phyloP scores from a whole-genome alignment of 2,329 filamentous ascomycete species.

The Mollisia scopiformis region DNA sequence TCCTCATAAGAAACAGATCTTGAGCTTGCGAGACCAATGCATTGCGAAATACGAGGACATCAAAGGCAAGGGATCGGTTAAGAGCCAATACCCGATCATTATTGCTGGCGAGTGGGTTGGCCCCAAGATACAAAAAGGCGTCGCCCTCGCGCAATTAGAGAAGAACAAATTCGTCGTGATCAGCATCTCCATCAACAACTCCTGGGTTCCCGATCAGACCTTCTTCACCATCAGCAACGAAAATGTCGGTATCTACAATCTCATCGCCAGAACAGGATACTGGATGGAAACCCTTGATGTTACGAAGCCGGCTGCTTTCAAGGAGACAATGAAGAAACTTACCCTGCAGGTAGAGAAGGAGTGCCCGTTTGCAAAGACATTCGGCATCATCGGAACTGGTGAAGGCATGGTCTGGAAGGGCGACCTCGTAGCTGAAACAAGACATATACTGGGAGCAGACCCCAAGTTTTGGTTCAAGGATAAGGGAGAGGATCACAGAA shows the following conservation, averaged over 20 bases:
- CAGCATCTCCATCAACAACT: constrained; percentile 22
- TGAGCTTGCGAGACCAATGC: constrained; percentile 11
- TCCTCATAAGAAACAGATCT: constrained; percentile 4
- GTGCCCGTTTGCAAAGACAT: constrained; percentile 29
- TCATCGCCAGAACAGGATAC: constrained; percentile 26
- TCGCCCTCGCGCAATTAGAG: constrained; percentile 17
- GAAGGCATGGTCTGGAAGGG: constrained; percentile 34
- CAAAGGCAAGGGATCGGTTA: constrained; percentile 10
- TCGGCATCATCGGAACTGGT: constrained; percentile 23
- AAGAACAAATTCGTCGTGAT: constrained; percentile 29
- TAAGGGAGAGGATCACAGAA: constrained; percentile 22
- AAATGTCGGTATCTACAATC: constrained; percentile 20
- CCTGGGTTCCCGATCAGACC: constrained; percentile 23
- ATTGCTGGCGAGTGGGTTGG: constrained; percentile 32
- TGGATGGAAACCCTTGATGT: constrained; percentile 15
- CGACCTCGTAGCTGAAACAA: no score
- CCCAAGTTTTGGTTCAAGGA: constrained; percentile 29
- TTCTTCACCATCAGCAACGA: constrained; percentile 25
- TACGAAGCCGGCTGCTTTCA: not conserved
- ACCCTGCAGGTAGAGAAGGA: constrained; percentile 26
- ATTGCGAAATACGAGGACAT: constrained; percentile 11
- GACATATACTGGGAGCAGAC: constrained; percentile 21
- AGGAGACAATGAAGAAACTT: constrained; percentile 11
- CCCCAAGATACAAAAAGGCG: constrained; percentile 24
- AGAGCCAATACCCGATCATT: constrained; percentile 20